Evolutionary conservation across 139 green algal species (phyloP).

Genomic region (Chlamydomonas asymmetrica): DNA sequence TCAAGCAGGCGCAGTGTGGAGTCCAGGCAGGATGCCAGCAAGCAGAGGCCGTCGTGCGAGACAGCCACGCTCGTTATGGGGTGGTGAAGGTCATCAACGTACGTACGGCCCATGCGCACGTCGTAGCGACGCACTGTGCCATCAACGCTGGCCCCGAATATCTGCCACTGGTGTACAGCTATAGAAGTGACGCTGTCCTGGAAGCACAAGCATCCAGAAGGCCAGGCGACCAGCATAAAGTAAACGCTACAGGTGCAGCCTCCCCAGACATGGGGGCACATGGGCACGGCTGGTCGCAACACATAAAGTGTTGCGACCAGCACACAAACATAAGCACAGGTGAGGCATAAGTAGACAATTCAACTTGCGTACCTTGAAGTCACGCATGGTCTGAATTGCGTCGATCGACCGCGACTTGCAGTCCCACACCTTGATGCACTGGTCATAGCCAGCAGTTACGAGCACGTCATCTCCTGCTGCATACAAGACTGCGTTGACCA

Average conservation of each 20-base stretch:
- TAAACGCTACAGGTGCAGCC: no score
- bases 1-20: conserved; percentile 49
- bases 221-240: no score
- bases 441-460: conserved; percentile 88
- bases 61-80: conserved; percentile 64
- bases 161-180: conserved; percentile 43
- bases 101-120: conserved; percentile 73
- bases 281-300: no score
- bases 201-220: background rate
- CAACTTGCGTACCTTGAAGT: conserved; percentile 57
- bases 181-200: conserved; percentile 90
- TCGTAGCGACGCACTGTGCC: conserved; percentile 88
- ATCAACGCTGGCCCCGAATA: conserved; percentile 85
- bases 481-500: conserved; percentile 77
- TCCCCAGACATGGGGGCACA: no score
- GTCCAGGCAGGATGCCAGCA: conserved; percentile 83
- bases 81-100: conserved; percentile 73
- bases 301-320: no score
- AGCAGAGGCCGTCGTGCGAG: conserved; percentile 53
- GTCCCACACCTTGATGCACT: conserved; percentile 90
- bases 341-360: no score
- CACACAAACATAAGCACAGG: no score
- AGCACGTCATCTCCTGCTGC: conserved; percentile 70
- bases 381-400: conserved; percentile 81
- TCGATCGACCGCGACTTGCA: conserved; percentile 74